These are phyloP conservation scores for Trypanosoma melophagium DNA, from an alignment of 208 protist species.

Conservation along the genomic window DNA sequence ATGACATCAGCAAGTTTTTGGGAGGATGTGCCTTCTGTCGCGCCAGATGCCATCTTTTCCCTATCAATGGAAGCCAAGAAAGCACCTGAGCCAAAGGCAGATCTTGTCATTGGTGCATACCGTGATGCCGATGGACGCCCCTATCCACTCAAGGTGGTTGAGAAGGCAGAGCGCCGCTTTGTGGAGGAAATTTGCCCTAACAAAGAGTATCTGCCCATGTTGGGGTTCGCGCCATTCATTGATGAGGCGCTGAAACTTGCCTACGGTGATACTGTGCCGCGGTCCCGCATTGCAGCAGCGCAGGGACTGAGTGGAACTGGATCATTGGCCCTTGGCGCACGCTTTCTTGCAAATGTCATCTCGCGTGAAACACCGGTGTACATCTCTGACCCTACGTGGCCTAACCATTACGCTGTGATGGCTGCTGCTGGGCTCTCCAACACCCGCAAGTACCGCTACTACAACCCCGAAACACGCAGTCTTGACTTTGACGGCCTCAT, in stretches of 20 bases:
- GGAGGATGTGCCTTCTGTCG: slow-evolving; percentile 24
- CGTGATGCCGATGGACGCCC: slow-evolving; percentile 93
- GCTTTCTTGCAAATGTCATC: slow-evolving; percentile 48
- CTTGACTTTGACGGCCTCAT: slow-evolving; percentile 90
- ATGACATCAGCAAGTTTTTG: slow-evolving; percentile 5
- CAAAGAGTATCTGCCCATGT: slow-evolving; percentile 98
- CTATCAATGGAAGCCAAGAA: slow-evolving; percentile 38
- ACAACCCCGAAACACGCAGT: slow-evolving; percentile 47
- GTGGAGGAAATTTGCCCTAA: slow-evolving; percentile 67
- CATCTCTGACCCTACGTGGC: slow-evolving; percentile 86
- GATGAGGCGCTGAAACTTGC: slow-evolving; percentile 78
- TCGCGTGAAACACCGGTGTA: slow-evolving; percentile 55
- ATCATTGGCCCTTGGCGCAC: slow-evolving; percentile 67
- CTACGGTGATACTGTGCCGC: slow-evolving; percentile 77
- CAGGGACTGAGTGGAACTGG: slow-evolving; percentile 92
- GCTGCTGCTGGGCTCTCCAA: slow-evolving; percentile 53
- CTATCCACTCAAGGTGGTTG: slow-evolving; percentile 91
- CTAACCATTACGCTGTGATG: slow-evolving; percentile 83
- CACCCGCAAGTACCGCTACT: slow-evolving; percentile 81
- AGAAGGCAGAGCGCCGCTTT: slow-evolving; percentile 81
- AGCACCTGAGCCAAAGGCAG: slow-evolving; percentile 88
- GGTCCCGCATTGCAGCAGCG: slow-evolving; percentile 62
- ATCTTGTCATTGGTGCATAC: slow-evolving; percentile 98
- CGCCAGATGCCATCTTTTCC: slow-evolving; percentile 60
- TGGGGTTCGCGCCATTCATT: slow-evolving; percentile 86